Evolutionary conservation across 495 filamentous ascomycete species (phyloP).

Genomic region (Penicillium atrosanguineum): DNA sequence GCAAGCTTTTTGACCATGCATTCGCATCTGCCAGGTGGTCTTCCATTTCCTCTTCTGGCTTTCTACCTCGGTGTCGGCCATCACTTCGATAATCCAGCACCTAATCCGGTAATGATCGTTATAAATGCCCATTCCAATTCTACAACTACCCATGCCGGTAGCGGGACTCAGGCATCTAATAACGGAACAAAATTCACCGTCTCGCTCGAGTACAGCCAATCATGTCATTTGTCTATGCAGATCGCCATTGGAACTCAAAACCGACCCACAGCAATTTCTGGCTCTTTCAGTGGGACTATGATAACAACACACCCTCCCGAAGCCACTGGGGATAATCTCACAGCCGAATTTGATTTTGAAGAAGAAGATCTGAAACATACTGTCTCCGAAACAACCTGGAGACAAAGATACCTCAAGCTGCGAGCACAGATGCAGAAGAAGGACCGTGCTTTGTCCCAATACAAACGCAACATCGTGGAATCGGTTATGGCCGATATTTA

Average conservation of each 20-base stretch:
- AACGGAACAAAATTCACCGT: slow-evolving; percentile 22
- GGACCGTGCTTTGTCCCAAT: slow-evolving; percentile 46
- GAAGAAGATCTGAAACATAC: slow-evolving; percentile 25
- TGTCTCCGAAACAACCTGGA: slow-evolving; percentile 39
- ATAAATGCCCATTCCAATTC: slow-evolving; percentile 21
- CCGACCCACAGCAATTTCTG: background rate
- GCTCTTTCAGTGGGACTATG: background rate
- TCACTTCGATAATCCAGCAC: slow-evolving; percentile 31
- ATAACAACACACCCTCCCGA: background rate
- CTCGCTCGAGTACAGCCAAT: slow-evolving; percentile 31
- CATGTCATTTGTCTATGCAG: slow-evolving; percentile 28
- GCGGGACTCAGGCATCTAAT: background rate
- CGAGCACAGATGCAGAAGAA: slow-evolving; percentile 51
- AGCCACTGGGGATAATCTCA: slow-evolving; percentile 4
- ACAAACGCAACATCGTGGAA: slow-evolving; percentile 55
- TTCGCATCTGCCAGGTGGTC: slow-evolving; percentile 23
- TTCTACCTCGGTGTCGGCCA: slow-evolving; percentile 41
- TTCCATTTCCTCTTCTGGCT: slow-evolving; percentile 25
- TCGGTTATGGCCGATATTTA: slow-evolving; percentile 55
- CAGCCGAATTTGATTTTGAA: slow-evolving; percentile 33
- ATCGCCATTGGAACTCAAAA: slow-evolving; percentile 20
- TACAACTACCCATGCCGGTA: background rate
- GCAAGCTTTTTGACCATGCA: slow-evolving; percentile 30
- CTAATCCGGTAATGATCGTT: slow-evolving; percentile 20
- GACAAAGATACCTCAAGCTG: slow-evolving; percentile 44